A percentile compares a stretch with the other conserved stretches of the same genome.
Conservation (phyloP, 371 early-diverging fungal species). For the Rhizopus microsporus region DNA sequence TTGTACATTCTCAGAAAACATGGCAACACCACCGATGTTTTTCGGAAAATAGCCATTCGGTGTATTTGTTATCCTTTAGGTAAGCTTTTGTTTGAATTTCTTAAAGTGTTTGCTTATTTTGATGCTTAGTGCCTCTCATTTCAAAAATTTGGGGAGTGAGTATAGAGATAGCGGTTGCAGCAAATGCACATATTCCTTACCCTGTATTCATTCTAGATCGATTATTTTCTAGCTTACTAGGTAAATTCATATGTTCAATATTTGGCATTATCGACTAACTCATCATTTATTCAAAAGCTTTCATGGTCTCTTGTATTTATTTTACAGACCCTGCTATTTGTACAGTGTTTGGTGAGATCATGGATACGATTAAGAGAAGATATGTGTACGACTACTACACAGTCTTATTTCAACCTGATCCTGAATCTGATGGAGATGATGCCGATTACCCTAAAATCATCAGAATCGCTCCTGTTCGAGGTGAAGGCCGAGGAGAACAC, state of each 20-base stretch:
- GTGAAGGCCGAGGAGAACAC: not conserved
- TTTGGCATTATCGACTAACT: not conserved
- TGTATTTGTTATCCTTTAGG: slow-evolving; percentile 42
- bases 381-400: slow-evolving; percentile 41
- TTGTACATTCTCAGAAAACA: slow-evolving; percentile 8
- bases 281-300: slow-evolving; percentile 18
- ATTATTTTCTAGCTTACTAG: slow-evolving; percentile 29
- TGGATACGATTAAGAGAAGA: slow-evolving; percentile 11
- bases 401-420: slow-evolving; percentile 10
- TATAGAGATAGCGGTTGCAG: slow-evolving; percentile 27
- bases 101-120: not conserved
- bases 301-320: slow-evolving; percentile 37
- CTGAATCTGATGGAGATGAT: not conserved
- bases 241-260: slow-evolving; percentile 12
- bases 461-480: not conserved
- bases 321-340: slow-evolving; percentile 42
- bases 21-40: slow-evolving; percentile 16
- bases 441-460: not conserved
- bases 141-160: slow-evolving; percentile 39
- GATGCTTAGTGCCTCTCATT: slow-evolving; percentile 31
- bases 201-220: slow-evolving; percentile 33
- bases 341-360: slow-evolving; percentile 13
- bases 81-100: slow-evolving; percentile 7
- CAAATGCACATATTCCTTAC: slow-evolving; percentile 17
- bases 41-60: slow-evolving; percentile 33